Base-by-base conservation (phyloP, 2,329 filamentous ascomycete species). In the Stagonosporopsis tanaceti region DNA sequence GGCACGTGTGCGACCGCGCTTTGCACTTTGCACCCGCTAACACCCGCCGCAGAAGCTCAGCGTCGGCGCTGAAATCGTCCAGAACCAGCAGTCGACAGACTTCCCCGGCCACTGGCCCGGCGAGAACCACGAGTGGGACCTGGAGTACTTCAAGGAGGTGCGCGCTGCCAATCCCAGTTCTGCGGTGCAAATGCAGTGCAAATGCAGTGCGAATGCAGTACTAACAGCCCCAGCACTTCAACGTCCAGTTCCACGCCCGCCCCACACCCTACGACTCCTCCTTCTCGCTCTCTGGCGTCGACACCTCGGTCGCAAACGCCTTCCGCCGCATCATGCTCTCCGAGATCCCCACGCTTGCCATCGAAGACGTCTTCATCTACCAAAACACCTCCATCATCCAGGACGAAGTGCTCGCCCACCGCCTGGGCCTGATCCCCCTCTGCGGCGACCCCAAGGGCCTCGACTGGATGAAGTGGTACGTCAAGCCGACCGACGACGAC, bases 341-440 rank as follows among this genome's bases (percentile, higher is more conserved):
- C 66, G 96, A 99, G 81, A 91, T 99, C 50, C 93, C 94, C 17
- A 95, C 93, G 2, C 85, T 99, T 42, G 95, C 96, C 66, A 93
- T 99, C 71, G 95, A 99, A 82, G 89, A 88, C 62, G 92, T 96
- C 74, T 99, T 90, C 80, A 88, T 98, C 63, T 86, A 92, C 75
- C 96, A 97, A 82, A 99, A 99, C 82, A 98, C 94, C 47, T 97
- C 92, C 5, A 93, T 99, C 34, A 95, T 99, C 71, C 94, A 98
- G 77, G 95, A 99, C 75, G 95, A 99, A 81, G 94, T 99, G 4
- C 88, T 99, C 48, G 89, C 93, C 15, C 91, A 95, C 76, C 86
- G 95, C 41, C 83, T 99, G 30, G 95, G 95, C 57, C 86, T 99
- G 42, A 90, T 99, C 52, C 95, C 96, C 17, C 89, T 99, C 67